A percentile compares a stretch with the other conserved stretches of the same genome.
Evolutionary conservation across 805 yeast species (phyloP).

Genomic region (Wickerhamomyces silvicola): DNA sequence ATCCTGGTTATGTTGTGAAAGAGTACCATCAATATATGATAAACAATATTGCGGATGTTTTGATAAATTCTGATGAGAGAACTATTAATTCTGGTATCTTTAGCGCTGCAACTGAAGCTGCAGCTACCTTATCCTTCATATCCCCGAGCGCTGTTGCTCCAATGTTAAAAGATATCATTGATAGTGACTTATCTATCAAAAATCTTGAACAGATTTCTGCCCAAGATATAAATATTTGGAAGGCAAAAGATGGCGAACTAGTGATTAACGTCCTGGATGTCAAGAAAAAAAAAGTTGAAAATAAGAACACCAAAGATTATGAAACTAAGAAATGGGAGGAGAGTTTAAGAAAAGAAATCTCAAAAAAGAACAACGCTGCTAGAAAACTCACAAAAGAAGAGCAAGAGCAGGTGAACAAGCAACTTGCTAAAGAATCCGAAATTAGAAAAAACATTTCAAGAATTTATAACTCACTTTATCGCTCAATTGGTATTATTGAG

Average conservation of each 20-base stretch:
- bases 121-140: constrained; percentile 49
- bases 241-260: constrained; percentile 59
- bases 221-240: constrained; percentile 57
- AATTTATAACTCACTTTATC: constrained; percentile 31
- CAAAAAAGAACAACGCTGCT: constrained; percentile 39
- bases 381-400: constrained; percentile 77
- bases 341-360: constrained; percentile 66
- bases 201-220: constrained; percentile 36
- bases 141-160: constrained; percentile 54
- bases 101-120: constrained; percentile 42
- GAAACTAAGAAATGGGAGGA: constrained; percentile 90
- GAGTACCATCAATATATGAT: constrained; percentile 20
- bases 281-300: constrained; percentile 39
- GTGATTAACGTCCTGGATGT: constrained; percentile 57
- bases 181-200: constrained; percentile 33
- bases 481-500: constrained; percentile 47
- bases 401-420: constrained; percentile 52
- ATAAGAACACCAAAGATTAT: constrained; percentile 76
- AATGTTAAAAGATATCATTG: constrained; percentile 36
- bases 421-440: constrained; percentile 52
- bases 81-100: constrained; percentile 34
- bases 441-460: constrained; percentile 43
- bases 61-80: constrained; percentile 10
- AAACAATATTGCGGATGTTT: constrained; percentile 14
- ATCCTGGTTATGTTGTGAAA: constrained; percentile 55